phyloP scores from a whole-genome alignment of 441 rosid genomes.

The Geranium incanum region DNA sequence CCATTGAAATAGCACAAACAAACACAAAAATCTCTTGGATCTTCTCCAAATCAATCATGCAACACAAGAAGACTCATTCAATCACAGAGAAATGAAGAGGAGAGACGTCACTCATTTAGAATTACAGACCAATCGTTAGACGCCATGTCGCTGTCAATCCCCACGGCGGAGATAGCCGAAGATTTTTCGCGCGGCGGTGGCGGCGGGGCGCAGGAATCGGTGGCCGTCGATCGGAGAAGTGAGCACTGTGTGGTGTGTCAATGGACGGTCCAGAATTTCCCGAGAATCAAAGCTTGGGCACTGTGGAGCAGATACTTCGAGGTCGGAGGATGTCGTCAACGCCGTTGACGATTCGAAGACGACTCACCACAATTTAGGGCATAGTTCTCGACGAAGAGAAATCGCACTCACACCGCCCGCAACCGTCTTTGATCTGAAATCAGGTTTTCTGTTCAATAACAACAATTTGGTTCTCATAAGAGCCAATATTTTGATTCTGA shows the following conservation, averaged over 20 bases:
- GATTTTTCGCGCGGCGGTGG: slow-evolving; percentile 35
- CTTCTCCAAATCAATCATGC: too few species aligned
- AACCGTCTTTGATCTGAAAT: slow-evolving; percentile 70
- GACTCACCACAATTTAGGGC: slow-evolving; percentile 95
- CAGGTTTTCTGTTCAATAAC: slow-evolving; percentile 57
- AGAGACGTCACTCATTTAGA: too few species aligned
- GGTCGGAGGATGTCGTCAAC: slow-evolving; percentile 49
- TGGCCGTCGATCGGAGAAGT: slow-evolving; percentile 74
- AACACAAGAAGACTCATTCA: too few species aligned
- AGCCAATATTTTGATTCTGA: slow-evolving; percentile 76
- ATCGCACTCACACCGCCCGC: slow-evolving; percentile 83
- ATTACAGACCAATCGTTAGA: slow-evolving; percentile 39
- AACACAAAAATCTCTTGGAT: too few species aligned
- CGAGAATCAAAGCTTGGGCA: too few species aligned
- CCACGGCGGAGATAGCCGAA: slow-evolving; percentile 44
- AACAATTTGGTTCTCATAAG: slow-evolving; percentile 71
- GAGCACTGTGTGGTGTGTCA: slow-evolving; percentile 78
- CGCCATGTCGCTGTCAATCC: slow-evolving; percentile 19
- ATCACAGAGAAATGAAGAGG: too few species aligned
- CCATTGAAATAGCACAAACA: too few species aligned
- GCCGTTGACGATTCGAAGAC: slow-evolving; percentile 72
- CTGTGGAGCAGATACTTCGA: too few species aligned
- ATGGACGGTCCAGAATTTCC: slow-evolving; percentile 54
- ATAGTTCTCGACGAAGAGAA: slow-evolving; percentile 85
- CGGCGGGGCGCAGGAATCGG: slow-evolving; percentile 64